Evolutionary conservation across 2,329 filamentous ascomycete genomes (phyloP).

Genomic region (Boeremia lycopersici): DNA sequence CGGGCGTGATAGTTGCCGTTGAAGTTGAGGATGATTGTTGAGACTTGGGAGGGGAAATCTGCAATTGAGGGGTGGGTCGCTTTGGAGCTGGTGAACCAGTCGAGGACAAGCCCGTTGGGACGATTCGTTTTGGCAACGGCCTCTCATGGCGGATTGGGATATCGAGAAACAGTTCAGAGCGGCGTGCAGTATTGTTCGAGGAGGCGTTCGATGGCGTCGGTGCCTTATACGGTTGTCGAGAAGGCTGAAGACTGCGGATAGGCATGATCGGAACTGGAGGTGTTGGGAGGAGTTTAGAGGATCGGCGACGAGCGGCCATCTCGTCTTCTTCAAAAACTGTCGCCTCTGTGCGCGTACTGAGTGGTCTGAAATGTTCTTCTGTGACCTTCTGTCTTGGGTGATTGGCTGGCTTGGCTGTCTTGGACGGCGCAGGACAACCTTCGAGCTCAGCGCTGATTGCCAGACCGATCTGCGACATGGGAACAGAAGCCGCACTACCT

Average conservation of each 20-base stretch:
- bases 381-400: conserved; percentile 13
- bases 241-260: conserved; percentile 42
- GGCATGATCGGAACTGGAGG: conserved; percentile 42
- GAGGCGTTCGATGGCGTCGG: conserved; percentile 27
- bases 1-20: conserved; percentile 31
- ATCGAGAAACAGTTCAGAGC: conserved; percentile 39
- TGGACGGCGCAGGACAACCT: conserved; percentile 26
- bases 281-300: conserved; percentile 38
- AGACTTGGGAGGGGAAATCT: conserved; percentile 19
- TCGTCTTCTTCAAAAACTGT: conserved; percentile 50
- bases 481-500: conserved; percentile 27
- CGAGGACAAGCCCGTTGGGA: conserved; percentile 7
- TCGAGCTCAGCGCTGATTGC: conserved; percentile 47
- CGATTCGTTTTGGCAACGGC: conserved; percentile 26
- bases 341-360: conserved; percentile 41
- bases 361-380: conserved; percentile 24
- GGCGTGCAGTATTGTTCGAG: conserved; percentile 11
- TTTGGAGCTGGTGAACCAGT: conserved; percentile 18
- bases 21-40: conserved; percentile 22
- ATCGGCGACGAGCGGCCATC: conserved; percentile 27
- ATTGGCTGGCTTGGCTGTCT: conserved; percentile 16
- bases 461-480: conserved; percentile 45
- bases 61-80: conserved; percentile 9
- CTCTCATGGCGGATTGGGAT: conserved; percentile 41
- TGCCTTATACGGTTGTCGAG: conserved; percentile 27